Evolutionary conservation across 352 stramenopile genomes (phyloP), one percentile per base, ranked within the genome.

Genomic region (Phytopythium litorale): DNA sequence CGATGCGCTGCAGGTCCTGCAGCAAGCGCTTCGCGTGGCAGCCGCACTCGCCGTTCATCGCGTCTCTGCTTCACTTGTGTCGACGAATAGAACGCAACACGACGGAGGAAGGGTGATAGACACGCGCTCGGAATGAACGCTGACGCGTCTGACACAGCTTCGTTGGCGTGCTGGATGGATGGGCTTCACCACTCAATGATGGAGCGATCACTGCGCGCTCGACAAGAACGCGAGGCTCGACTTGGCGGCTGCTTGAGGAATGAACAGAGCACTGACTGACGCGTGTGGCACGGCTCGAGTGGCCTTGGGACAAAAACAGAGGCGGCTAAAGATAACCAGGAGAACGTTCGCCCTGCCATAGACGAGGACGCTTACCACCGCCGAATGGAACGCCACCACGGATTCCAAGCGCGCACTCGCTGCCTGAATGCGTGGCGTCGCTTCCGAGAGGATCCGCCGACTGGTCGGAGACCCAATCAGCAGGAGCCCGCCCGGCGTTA

Each of bases 21-120:
- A 66, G 45, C 43, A 50, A 59, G 8, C 50, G 58, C 43, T 66
- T 19, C n/a, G 45, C 23, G 30, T 63, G 60, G 30, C 51, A 35
- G 63, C 62, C 56, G 21, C 45, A 50, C 37, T 25, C 28, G 49
- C n/a, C 51, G 19, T 57, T 28, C 35, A 38, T 50, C 33, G 57
- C 45, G 57, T 12, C 15, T 19, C 46, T 28, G 30, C 25, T 48
- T 40, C 49, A 56, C 28, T 30, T 64, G 62, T 53, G 51, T 37
- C 55, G 28, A 23, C 18, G 42, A 23, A 12, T 48, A 19, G 42
- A 48, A 48, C 42, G 42, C 42, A 48, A 43, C 18, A 5, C 38
- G 5, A 16, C 5, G n/a, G 38, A 55, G 8, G 21, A 1, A 43
- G 30, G 15, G 28, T 7, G 49, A n/a, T 42, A 56, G 50, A 40